Percentiles rank a stretch among this genome's conserved stretches.
Evolutionary conservation across 768 basidiomycete species (phyloP).

Genomic region (Tricholomella constricta): DNA sequence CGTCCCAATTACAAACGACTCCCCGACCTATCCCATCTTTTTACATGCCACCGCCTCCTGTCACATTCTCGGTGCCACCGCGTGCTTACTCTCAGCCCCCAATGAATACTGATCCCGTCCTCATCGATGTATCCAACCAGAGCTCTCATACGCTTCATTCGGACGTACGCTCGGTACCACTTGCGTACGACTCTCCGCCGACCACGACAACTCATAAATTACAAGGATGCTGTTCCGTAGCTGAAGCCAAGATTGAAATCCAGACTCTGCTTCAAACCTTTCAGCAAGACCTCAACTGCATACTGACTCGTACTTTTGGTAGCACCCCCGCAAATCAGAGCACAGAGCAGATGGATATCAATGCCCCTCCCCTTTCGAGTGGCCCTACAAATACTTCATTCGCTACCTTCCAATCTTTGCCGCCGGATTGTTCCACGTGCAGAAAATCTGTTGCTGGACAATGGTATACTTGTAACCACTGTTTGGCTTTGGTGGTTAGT

Average conservation of each 20-base stretch:
- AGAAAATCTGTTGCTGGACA: neutral
- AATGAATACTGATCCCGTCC: conserved; percentile 22
- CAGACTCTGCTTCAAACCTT: conserved; percentile 49
- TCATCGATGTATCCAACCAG: neutral
- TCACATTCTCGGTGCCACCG: conserved; percentile 31
- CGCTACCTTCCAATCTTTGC: conserved; percentile 12
- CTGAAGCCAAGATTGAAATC: conserved; percentile 52
- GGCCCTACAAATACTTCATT: conserved; percentile 5
- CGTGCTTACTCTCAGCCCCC: conserved; percentile 23
- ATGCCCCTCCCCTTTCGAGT: neutral
- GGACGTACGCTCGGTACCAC: conserved; percentile 2
- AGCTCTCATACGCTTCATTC: neutral
- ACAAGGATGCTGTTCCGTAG: conserved; percentile 45
- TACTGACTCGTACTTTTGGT: conserved; percentile 41
- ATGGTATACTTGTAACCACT: conserved; percentile 40
- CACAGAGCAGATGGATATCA: neutral
- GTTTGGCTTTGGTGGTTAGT: conserved; percentile 39
- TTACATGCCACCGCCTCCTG: conserved; percentile 36
- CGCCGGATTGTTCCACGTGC: conserved; percentile 8
- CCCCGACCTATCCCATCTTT: conserved; percentile 28
- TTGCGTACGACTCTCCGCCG: conserved; percentile 1
- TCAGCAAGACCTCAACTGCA: conserved; percentile 51
- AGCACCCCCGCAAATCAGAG: conserved; percentile 7
- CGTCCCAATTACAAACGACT: neutral
- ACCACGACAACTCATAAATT: conserved; percentile 2